phyloP scores from a whole-genome alignment of 805 yeast genomes.

The Teunomyces kruisii region DNA sequence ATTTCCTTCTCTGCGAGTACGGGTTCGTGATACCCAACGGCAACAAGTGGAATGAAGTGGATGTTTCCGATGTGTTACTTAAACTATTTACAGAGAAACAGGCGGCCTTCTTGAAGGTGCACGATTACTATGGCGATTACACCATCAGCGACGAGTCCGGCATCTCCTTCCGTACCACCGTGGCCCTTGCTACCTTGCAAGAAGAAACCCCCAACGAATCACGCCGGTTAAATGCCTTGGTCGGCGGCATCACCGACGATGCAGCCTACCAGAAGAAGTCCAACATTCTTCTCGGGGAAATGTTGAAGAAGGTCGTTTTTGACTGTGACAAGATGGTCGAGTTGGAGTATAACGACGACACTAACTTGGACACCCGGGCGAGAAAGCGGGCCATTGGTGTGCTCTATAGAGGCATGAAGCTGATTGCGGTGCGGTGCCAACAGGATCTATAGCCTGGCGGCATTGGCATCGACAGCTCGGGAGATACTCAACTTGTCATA shows the following conservation, averaged over 20 bases:
- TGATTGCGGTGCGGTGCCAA: constrained; percentile 17
- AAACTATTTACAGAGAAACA: constrained; percentile 37
- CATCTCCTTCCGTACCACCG: constrained; percentile 70
- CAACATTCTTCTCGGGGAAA: constrained; percentile 25
- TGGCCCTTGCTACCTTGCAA: constrained; percentile 66
- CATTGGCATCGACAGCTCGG: constrained; percentile 23
- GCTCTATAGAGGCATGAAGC: constrained; percentile 25
- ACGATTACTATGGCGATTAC: constrained; percentile 72
- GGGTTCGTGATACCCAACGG: constrained; percentile 61
- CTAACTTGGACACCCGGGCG: constrained; percentile 13
- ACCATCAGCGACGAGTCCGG: constrained; percentile 52
- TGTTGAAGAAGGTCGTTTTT: constrained; percentile 28
- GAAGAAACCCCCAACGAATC: constrained; percentile 31
- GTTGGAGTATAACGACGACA: constrained; percentile 18
- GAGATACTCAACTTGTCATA: constrained; percentile 35
- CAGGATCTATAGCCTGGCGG: constrained; percentile 2
- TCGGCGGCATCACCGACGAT: constrained; percentile 53
- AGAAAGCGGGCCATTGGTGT: constrained; percentile 20
- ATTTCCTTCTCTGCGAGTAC: constrained; percentile 78
- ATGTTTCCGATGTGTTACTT: constrained; percentile 50
- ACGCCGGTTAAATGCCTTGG: constrained; percentile 32
- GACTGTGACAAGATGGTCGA: constrained; percentile 20
- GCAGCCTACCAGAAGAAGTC: constrained; percentile 24
- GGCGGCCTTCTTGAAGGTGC: constrained; percentile 43
- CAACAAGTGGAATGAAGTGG: constrained; percentile 72